phyloP scores from a whole-genome alignment of 805 yeast species.

The Candida alai region DNA sequence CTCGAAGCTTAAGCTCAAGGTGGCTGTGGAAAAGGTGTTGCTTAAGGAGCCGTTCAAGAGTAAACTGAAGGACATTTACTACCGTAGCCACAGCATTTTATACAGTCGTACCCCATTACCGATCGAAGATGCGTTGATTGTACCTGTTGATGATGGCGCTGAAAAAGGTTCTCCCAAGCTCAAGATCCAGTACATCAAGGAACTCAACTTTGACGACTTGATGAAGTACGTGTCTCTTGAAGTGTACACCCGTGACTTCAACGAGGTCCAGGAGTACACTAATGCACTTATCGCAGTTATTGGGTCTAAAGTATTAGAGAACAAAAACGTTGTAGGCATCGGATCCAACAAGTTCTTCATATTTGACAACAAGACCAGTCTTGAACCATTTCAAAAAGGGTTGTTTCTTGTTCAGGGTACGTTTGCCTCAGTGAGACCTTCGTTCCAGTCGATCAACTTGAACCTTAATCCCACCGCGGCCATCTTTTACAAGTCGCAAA shows the following conservation, averaged over 20 bases:
- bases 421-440: conserved; percentile 8
- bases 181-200: conserved; percentile 7
- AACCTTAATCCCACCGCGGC: conserved; percentile 9
- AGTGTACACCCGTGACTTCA: conserved; percentile 8
- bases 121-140: conserved; percentile 7
- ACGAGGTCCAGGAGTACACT: conserved; percentile 9
- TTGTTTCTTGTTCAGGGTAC: conserved; percentile 7
- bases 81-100: conserved; percentile 4
- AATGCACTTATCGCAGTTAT: conserved; percentile 9
- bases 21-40: conserved; percentile 6
- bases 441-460: conserved; percentile 7
- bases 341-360: conserved; percentile 9
- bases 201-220: conserved; percentile 7
- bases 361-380: conserved; percentile 6
- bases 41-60: conserved; percentile 9
- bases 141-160: conserved; percentile 1
- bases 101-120: conserved; percentile 7
- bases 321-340: conserved; percentile 6
- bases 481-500: conserved; percentile 8
- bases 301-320: conserved; percentile 6
- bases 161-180: too few species aligned
- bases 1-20: conserved; percentile 3
- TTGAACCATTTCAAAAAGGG: conserved; percentile 6
- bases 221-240: conserved; percentile 6
- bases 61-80: conserved; percentile 7